Conservation (phyloP, 257 asterid genomes). For the Nyctanthes arbortristis region DNA sequence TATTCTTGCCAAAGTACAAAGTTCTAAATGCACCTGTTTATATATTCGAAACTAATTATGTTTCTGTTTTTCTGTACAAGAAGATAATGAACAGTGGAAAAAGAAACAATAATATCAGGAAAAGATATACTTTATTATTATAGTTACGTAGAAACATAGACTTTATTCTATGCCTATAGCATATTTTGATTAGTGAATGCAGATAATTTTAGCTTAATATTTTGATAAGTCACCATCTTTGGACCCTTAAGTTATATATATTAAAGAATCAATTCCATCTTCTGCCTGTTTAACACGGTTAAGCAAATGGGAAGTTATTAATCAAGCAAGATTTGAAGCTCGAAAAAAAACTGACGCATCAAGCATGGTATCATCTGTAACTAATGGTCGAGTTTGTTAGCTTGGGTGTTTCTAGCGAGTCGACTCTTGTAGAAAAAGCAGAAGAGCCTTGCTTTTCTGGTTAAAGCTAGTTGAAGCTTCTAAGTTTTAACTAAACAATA, state of each 20-base stretch:
- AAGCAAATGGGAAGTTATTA: too few species aligned
- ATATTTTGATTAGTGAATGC: slow-evolving; percentile 30
- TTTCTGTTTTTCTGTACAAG: slow-evolving; percentile 12
- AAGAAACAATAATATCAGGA: slow-evolving; percentile 9
- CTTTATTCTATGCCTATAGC: slow-evolving; percentile 14
- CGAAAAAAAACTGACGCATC: too few species aligned
- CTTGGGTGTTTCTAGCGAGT: too few species aligned
- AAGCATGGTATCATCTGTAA: too few species aligned
- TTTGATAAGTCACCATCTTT: slow-evolving; percentile 44
- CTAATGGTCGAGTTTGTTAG: too few species aligned
- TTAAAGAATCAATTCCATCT: slow-evolving; percentile 30
- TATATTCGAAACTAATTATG: slow-evolving; percentile 31
- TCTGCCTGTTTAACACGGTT: too few species aligned
- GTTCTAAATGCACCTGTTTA: slow-evolving; percentile 21
- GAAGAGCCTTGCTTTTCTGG: slow-evolving; percentile 15
- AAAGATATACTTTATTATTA: slow-evolving; percentile 11
- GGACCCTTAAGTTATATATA: too few species aligned
- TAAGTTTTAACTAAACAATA: background rate
- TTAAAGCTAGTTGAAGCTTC: slow-evolving; percentile 18
- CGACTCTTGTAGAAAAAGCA: slow-evolving; percentile 2
- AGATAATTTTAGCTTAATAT: slow-evolving; percentile 30
- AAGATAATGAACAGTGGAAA: slow-evolving; percentile 30
- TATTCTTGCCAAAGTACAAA: slow-evolving; percentile 37
- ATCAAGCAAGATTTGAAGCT: too few species aligned
- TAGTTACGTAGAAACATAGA: slow-evolving; percentile 13